Conservation (phyloP, 768 basidiomycete species). For the Vararia minispora region DNA sequence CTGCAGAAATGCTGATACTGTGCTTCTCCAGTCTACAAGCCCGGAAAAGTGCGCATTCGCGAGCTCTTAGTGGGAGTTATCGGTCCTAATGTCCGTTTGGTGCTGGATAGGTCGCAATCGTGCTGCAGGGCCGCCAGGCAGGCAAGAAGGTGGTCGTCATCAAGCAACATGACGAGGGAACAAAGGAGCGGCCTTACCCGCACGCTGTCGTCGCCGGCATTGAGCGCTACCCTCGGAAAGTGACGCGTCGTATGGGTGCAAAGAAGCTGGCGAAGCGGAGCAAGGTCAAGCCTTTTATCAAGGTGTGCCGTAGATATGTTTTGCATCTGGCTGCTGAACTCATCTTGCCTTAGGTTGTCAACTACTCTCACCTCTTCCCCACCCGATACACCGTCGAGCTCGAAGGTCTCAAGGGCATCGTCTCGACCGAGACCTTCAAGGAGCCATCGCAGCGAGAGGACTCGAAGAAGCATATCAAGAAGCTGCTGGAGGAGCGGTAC, state of each 20-base stretch:
- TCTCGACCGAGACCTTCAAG: slow-evolving; percentile 88
- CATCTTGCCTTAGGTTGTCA: slow-evolving; percentile 52
- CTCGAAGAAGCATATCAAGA: slow-evolving; percentile 94
- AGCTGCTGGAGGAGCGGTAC: slow-evolving; percentile 93
- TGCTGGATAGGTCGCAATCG: slow-evolving; percentile 69
- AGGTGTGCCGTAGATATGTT: slow-evolving; percentile 38
- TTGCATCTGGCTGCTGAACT: background rate
- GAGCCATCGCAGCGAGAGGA: slow-evolving; percentile 93
- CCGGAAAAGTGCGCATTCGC: slow-evolving; percentile 61
- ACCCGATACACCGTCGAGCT: slow-evolving; percentile 98
- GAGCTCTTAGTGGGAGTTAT: background rate
- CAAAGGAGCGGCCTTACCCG: slow-evolving; percentile 92
- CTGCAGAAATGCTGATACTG: background rate
- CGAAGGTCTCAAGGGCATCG: slow-evolving; percentile 84
- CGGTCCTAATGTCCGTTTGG: slow-evolving; percentile 4
- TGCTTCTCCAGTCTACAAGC: slow-evolving; percentile 67
- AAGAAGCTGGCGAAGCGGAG: slow-evolving; percentile 88
- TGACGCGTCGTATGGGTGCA: slow-evolving; percentile 94
- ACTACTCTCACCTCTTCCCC: slow-evolving; percentile 99
- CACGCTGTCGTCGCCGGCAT: slow-evolving; percentile 98
- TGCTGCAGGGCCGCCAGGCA: slow-evolving; percentile 98
- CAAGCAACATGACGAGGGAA: slow-evolving; percentile 95
- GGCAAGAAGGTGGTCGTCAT: slow-evolving; percentile 99
- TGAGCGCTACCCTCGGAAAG: slow-evolving; percentile 97
- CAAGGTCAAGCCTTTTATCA: slow-evolving; percentile 99